A percentile compares a stretch with the other conserved stretches of the same genome.
phyloP scores from a whole-genome alignment of 176 grass and related monocot genomes.

The Musa itinerans region DNA sequence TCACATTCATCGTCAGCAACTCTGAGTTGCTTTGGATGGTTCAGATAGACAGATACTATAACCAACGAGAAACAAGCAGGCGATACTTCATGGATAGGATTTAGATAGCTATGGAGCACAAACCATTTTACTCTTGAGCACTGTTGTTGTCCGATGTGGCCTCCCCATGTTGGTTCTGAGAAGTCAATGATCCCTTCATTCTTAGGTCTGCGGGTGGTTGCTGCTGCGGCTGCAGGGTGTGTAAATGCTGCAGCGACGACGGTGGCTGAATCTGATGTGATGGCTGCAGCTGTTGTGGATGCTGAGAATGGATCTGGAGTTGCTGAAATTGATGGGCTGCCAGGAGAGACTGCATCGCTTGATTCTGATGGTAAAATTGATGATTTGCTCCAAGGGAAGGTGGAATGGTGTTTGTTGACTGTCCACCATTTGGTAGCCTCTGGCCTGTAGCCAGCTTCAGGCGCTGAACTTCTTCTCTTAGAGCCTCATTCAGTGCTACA shows the following conservation, averaged over 20 bases:
- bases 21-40: too few species aligned
- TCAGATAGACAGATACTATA: too few species aligned
- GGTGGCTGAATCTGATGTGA: slow-evolving; percentile 37
- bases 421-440: slow-evolving; percentile 20
- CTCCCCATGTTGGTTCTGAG: slow-evolving; percentile 3
- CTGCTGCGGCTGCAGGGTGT: not conserved
- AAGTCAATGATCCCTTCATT: slow-evolving; percentile 1
- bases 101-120: not conserved
- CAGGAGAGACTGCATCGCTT: slow-evolving; percentile 37
- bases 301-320: slow-evolving; percentile 51
- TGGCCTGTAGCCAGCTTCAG: slow-evolving; percentile 52
- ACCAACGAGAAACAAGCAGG: not conserved
- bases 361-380: slow-evolving; percentile 29
- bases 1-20: not conserved
- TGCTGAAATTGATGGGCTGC: slow-evolving; percentile 53
- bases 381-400: slow-evolving; percentile 31
- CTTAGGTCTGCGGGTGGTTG: not conserved
- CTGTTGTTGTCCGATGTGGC: not conserved
- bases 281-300: slow-evolving; percentile 25
- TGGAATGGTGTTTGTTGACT: slow-evolving; percentile 27
- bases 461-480: slow-evolving; percentile 56
- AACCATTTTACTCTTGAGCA: not conserved
- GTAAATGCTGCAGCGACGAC: not conserved
- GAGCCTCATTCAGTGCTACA: slow-evolving; percentile 54
- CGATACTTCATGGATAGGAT: not conserved